Evolutionary conservation across 2,329 filamentous ascomycete genomes (phyloP), one percentile per base, ranked within the genome.

Genomic region (Trichoderma sp.): DNA sequence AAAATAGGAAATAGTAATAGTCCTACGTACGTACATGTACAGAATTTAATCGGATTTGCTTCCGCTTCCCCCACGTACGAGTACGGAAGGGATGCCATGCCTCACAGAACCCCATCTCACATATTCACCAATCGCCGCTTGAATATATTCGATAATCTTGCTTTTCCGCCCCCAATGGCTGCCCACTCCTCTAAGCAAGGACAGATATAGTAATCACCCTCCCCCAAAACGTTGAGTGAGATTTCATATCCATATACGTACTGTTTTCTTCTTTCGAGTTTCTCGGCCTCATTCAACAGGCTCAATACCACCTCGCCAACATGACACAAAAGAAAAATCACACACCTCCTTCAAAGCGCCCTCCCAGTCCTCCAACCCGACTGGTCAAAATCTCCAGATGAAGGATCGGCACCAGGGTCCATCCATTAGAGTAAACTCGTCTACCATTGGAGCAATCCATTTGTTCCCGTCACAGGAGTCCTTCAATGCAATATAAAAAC

Each of bases 331-430:
- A 27, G 16, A n/a, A 24, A 27, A 21, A n/a, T 18, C 33, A 29
- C 41, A 29, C 41, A 24, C 33, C 18, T 24, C 64, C 35, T 29
- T 59, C 33, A 56, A 12, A 24, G 0, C 3, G 50, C 21, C 50
- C 50, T 56, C 50, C 50, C 50, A 56, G 50, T 45, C 14, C 60
- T 53, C 29, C 67, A 31, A 60, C 60, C 53, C 67, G 67, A 71
- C 67, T 71, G 67, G 67, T 21, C 24, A 33, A 31, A 56, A 56
- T 33, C 53, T 21, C 53, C 8, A 31, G 33, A 71, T 71, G 41
- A 72, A 65, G 69, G 69, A 65, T 72, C 69, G 60, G 59, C 69
- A 29, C 69, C 27, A 65, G 69, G 69, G 69, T 65, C 69, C 35
- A 24, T 64, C 69, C 59, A 16, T 41, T 50, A 31, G 5, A 8